Evolutionary conservation across 1,139 yeast species (phyloP).

Genomic region (Saccharomyces hybrid): DNA sequence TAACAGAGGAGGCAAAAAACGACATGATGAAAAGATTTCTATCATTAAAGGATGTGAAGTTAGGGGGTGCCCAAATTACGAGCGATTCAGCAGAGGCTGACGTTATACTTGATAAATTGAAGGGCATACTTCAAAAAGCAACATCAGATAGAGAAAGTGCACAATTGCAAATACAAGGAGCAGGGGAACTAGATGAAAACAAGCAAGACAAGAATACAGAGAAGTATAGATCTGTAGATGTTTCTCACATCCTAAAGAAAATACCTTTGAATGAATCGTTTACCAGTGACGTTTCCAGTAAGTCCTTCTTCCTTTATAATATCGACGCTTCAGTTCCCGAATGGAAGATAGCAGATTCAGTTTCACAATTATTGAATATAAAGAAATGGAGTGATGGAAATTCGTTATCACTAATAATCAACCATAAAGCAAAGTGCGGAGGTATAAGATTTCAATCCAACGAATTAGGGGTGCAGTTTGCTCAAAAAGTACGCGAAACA

Average conservation of each 20-base stretch:
- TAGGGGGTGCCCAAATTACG: conserved; percentile 36
- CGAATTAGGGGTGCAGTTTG: conserved; percentile 14
- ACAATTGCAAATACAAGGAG: background rate
- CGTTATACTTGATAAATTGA: conserved; percentile 29
- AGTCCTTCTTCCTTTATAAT: conserved; percentile 23
- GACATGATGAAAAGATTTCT: conserved; percentile 46
- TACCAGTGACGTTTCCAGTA: conserved; percentile 3
- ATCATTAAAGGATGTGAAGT: conserved; percentile 40
- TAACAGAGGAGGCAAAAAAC: conserved; percentile 41
- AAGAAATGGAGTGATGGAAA: conserved; percentile 21
- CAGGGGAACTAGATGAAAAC: background rate
- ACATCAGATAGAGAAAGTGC: background rate
- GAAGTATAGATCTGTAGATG: conserved; percentile 10
- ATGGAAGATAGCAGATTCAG: conserved; percentile 22
- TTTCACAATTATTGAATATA: conserved; percentile 13
- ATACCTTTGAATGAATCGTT: conserved; percentile 20
- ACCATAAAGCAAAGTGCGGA: conserved; percentile 27
- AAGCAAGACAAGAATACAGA: background rate
- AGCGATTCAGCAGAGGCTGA: conserved; percentile 30
- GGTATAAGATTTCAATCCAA: conserved; percentile 19
- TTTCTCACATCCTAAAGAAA: conserved; percentile 13
- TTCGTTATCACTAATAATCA: conserved; percentile 18
- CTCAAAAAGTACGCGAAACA: background rate
- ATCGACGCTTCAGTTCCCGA: conserved; percentile 24
- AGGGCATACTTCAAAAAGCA: conserved; percentile 12